Base-by-base conservation (phyloP, 441 rosid species). In the Populus hybrid region DNA sequence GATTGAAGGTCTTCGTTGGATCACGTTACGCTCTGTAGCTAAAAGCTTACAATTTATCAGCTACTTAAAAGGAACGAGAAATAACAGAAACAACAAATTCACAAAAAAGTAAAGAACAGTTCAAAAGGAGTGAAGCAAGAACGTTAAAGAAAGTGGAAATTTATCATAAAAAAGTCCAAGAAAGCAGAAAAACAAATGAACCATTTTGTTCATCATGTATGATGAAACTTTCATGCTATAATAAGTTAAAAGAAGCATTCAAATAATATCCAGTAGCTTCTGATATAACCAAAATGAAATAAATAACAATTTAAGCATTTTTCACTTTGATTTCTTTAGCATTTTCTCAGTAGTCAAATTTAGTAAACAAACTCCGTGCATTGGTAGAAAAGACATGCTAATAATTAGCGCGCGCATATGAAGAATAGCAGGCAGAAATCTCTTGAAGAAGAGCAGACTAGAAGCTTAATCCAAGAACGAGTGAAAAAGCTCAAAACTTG, bases 321-420 rank as follows among this genome's bases (percentile, higher is more conserved):
- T 53, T 16, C 61, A 53, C 21, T 50, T 6, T 50, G 8, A 69
- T 9, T 68, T 50, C 24, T 21, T 4, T 29, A 3, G 64, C 21
- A 76, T 29, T 53, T 64, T 70, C 21, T 71, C 76, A 36, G 65
- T 68, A 63, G 6, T 67, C 74, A 64, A 61, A 78, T 64, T 6
- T 53, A 53, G 61, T 16, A 45, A 38, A 45, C 56, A 45, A 45
- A 45, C 18, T 50, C 16, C 59, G 59, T 50, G 59, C 59, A 50
- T 50, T 50, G 20, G 20, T 50, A 14, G n/a, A 50, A 50, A 50
- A 4, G 56, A 45, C 56, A 45, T 45, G 56, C 20, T 42, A 42
- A 42, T 50, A 50, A 50, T 16, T 50, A 50, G 6, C 64, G 45
- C 68, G 66, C 16, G 9, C 26, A 0, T 5, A 14, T 50, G 59